A percentile compares a stretch with the other conserved stretches of the same genome.
These are phyloP conservation scores for Hirsutella thompsonii DNA, from an alignment of 2,329 filamentous ascomycete genomes.

Conservation along the genomic window DNA sequence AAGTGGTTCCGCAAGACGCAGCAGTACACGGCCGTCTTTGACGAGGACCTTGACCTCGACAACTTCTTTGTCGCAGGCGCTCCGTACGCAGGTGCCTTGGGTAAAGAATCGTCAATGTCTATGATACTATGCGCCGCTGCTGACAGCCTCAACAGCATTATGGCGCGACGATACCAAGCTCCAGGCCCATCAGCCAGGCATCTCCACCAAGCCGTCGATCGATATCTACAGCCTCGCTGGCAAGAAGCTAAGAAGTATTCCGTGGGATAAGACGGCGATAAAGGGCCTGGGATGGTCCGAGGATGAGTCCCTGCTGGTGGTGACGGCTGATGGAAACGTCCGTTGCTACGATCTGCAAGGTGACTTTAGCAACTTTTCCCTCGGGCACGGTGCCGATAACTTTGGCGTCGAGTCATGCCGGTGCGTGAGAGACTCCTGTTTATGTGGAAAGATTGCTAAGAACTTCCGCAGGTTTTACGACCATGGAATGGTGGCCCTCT, in stretches of 20 bases:
- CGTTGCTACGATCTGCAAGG: constrained; percentile 86
- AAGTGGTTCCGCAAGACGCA: constrained; percentile 92
- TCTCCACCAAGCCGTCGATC: constrained; percentile 68
- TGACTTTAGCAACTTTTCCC: constrained; percentile 87
- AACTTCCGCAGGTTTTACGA: constrained; percentile 68
- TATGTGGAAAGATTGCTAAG: too few relatives aligned
- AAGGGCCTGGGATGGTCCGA: constrained; percentile 92
- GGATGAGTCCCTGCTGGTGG: constrained; percentile 79
- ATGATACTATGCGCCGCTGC: background rate
- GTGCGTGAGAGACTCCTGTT: constrained; percentile 11
- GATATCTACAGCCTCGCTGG: constrained; percentile 91
- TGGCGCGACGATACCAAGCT: constrained; percentile 83
- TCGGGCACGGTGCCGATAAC: constrained; percentile 83
- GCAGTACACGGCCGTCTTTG: constrained; percentile 87
- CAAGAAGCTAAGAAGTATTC: constrained; percentile 71
- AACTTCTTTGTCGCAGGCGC: constrained; percentile 87
- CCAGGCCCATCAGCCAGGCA: constrained; percentile 60
- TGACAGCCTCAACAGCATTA: constrained; percentile 45
- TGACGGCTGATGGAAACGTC: constrained; percentile 82
- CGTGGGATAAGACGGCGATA: constrained; percentile 84
- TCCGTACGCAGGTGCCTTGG: constrained; percentile 85
- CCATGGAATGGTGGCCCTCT: constrained; percentile 81
- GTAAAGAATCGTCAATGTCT: too few relatives aligned
- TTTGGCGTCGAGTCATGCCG: constrained; percentile 77
- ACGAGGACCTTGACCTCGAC: constrained; percentile 85